Evolutionary conservation across 495 filamentous ascomycete genomes (phyloP), one percentile per base, ranked within the genome.

Genomic region (Lophiotrema nucula): DNA sequence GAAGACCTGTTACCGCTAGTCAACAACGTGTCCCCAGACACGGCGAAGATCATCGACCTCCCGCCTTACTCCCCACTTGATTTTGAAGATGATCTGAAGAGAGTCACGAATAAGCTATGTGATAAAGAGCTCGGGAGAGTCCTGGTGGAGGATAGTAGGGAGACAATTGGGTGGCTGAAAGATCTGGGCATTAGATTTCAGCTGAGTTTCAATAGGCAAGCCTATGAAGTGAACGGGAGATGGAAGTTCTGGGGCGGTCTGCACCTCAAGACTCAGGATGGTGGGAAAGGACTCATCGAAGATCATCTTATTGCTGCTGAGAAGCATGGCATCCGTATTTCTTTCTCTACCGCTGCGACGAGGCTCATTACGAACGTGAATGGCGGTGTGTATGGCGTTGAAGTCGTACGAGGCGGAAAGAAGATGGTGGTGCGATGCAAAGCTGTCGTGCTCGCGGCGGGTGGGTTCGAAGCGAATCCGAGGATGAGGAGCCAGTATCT

Each of bases 171-270:
- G 58, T 87, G 83, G 83, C 66, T 87, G 4, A 74, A 72, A 12
- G 44, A 70, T 13, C 70, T 77, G 33, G 82, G 82, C 0, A 69
- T 83, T 6, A 67, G 71, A 4, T 86, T 83, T 56, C 73, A 79
- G 56, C 71, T 86, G 18, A 77, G 75, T 1, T 86, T 85, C 67
- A 81, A 84, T 47, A 73, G 84, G 0, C 82, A 87, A 63, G 79
- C 83, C 0, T 86, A 79, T 48, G 60, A 79, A 38, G 73, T 84
- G 4, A 70, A 79, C 47, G 80, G 76, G 8, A 69, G 77, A 12
- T 74, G 71, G 46, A 82, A 81, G 55, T 86, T 87, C 59, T 86
- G 81, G 81, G 83, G 84, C 16, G 82, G 83, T 0, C 63, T 87
- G 53, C 72, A 70, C 3, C 59, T 86, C 35, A 83, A 76, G 51